Evolutionary conservation across 1,284 basidiomycete genomes (phyloP).

Genomic region (Naganishia cerealis): DNA sequence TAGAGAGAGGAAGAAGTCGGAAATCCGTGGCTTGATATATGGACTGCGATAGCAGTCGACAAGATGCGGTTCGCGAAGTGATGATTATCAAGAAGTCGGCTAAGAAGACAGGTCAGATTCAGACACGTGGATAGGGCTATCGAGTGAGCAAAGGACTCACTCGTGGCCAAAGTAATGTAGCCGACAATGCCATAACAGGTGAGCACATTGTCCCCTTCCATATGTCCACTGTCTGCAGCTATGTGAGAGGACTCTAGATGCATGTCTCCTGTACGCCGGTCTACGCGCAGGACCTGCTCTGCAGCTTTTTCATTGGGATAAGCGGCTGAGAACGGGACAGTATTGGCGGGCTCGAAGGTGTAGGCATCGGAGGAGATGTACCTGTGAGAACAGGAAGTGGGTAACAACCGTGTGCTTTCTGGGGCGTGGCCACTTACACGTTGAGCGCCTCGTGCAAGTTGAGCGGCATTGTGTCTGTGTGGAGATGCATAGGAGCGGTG

Average conservation of each 20-base stretch:
- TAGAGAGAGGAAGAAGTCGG: conserved; percentile 77
- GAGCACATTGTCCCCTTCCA: conserved; percentile 55
- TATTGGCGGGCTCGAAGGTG: conserved; percentile 52
- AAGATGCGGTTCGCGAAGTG: conserved; percentile 76
- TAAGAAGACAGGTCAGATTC: conserved; percentile 47
- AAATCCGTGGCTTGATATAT: conserved; percentile 89
- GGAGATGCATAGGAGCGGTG: background rate
- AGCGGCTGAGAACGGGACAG: conserved; percentile 31
- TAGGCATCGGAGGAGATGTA: conserved; percentile 53
- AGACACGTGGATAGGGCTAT: background rate
- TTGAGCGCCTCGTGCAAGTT: conserved; percentile 53
- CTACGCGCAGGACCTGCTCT: conserved; percentile 54
- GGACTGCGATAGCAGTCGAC: conserved; percentile 77
- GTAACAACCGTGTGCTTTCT: background rate
- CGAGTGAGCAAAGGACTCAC: conserved; percentile 58
- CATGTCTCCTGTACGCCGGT: conserved; percentile 48
- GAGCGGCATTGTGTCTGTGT: background rate
- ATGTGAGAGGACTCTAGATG: background rate
- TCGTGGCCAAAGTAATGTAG: conserved; percentile 77
- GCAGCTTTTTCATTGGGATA: conserved; percentile 48
- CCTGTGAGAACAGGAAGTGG: conserved; percentile 4
- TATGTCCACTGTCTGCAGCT: conserved; percentile 45
- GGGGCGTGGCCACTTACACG: conserved; percentile 34
- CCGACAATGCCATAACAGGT: conserved; percentile 80
- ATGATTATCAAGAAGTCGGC: conserved; percentile 92